phyloP scores from a whole-genome alignment of 495 filamentous ascomycete genomes.

The Astrothelium subdiscretum region DNA sequence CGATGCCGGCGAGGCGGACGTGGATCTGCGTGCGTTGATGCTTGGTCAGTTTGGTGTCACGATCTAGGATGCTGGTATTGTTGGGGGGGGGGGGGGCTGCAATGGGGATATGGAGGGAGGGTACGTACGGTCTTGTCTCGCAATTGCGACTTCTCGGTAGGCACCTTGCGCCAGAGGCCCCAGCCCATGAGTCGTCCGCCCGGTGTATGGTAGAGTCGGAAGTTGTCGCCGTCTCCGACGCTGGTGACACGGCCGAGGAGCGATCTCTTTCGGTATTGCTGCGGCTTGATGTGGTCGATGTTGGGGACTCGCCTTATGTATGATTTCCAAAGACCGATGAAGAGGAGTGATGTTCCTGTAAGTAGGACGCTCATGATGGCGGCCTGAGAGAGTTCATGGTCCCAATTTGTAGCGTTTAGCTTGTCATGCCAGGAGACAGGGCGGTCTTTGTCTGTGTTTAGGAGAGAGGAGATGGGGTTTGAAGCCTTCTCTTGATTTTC shows the following conservation, averaged over 20 bases:
- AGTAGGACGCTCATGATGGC: conserved; percentile 56
- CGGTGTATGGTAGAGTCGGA: conserved; percentile 85
- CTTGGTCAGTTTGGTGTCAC: background rate
- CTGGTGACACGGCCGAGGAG: conserved; percentile 79
- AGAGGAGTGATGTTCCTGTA: conserved; percentile 54
- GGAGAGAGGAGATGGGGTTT: background rate
- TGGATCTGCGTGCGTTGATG: conserved; percentile 40
- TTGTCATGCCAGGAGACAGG: conserved; percentile 36
- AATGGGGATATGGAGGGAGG: background rate
- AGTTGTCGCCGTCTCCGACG: conserved; percentile 93
- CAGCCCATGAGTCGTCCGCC: conserved; percentile 79
- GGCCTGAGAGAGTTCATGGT: conserved; percentile 49
- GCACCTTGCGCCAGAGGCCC: conserved; percentile 66
- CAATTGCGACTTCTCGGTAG: conserved; percentile 51
- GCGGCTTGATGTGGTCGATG: conserved; percentile 56
- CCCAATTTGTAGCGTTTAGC: conserved; percentile 49
- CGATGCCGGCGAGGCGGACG: conserved; percentile 78
- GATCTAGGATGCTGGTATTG: background rate
- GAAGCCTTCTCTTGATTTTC: background rate
- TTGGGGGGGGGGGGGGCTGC: background rate
- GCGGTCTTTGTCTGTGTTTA: background rate
- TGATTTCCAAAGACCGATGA: conserved; percentile 51
- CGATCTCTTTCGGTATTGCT: conserved; percentile 55
- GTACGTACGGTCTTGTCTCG: conserved; percentile 63
- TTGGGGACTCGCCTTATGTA: conserved; percentile 76